Conservation (phyloP, 257 asterid species). For the Rubia yunnanensis region DNA sequence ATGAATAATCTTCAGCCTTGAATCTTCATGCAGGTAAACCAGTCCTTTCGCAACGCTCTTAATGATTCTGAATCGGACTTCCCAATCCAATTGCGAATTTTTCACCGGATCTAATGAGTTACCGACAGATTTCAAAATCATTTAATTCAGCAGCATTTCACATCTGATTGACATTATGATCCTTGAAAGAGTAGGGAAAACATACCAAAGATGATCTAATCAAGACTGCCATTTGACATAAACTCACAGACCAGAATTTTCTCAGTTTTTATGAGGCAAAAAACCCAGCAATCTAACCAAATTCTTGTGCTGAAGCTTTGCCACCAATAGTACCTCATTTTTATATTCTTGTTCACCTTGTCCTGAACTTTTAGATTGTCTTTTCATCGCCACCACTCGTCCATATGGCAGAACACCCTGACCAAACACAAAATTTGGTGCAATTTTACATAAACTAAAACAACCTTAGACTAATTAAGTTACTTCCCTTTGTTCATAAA, state of each 20-base stretch:
- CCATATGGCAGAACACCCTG: constrained; percentile 24
- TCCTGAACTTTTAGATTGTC: constrained; percentile 15
- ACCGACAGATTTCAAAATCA: neutral
- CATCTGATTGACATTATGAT: neutral
- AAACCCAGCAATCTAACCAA: constrained; percentile 22
- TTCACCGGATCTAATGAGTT: constrained; percentile 7
- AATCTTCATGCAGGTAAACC: constrained; percentile 39
- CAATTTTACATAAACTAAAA: too few species aligned
- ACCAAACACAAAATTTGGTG: neutral
- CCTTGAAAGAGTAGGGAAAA: neutral
- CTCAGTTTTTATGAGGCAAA: constrained; percentile 14
- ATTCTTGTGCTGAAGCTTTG: constrained; percentile 26
- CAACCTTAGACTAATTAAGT: too few species aligned
- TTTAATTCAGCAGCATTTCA: neutral
- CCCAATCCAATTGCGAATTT: constrained; percentile 25
- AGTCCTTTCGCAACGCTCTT: constrained; percentile 33
- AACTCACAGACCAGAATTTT: constrained; percentile 20
- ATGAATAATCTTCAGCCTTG: constrained; percentile 36
- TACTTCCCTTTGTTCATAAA: too few species aligned
- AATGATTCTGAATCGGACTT: constrained; percentile 36
- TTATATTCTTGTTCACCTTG: constrained; percentile 23
- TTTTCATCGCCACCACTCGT: constrained; percentile 20
- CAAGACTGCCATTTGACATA: constrained; percentile 14
- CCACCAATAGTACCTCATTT: constrained; percentile 20
- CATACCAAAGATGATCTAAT: constrained; percentile 21